Conservation (phyloP, 2,329 filamentous ascomycete genomes). For the Xylaria arbuscula region DNA sequence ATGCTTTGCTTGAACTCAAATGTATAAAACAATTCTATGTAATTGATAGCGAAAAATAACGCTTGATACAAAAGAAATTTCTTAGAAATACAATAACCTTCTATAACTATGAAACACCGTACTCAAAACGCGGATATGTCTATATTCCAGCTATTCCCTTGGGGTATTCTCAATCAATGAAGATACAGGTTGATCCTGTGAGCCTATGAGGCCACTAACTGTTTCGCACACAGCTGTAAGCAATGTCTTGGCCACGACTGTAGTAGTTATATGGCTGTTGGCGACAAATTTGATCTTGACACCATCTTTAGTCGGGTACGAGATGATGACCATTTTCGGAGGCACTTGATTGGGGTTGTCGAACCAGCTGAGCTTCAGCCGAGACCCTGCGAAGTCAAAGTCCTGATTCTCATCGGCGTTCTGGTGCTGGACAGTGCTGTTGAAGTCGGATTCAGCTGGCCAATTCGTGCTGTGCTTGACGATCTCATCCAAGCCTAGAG, state of each 20-base stretch:
- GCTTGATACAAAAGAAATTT: too few species aligned
- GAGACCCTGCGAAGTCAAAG: background rate
- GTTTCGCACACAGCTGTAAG: background rate
- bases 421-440: conserved; percentile 16
- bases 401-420: conserved; percentile 11
- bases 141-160: background rate
- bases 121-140: background rate
- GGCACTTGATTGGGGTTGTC: conserved; percentile 5
- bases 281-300: background rate
- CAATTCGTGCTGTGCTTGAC: conserved; percentile 12
- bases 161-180: background rate
- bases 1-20: background rate
- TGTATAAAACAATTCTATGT: background rate
- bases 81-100: background rate
- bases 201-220: background rate
- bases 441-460: conserved; percentile 11
- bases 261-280: background rate
- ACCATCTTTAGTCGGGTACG: background rate
- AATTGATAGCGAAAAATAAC: too few species aligned
- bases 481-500: conserved; percentile 12
- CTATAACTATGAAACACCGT: background rate
- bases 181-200: background rate
- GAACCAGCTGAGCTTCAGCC: conserved; percentile 1
- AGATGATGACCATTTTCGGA: conserved; percentile 1
- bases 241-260: background rate